phyloP scores from a whole-genome alignment of 2,329 filamentous ascomycete species.

The Paraconiothyrium brasiliense region DNA sequence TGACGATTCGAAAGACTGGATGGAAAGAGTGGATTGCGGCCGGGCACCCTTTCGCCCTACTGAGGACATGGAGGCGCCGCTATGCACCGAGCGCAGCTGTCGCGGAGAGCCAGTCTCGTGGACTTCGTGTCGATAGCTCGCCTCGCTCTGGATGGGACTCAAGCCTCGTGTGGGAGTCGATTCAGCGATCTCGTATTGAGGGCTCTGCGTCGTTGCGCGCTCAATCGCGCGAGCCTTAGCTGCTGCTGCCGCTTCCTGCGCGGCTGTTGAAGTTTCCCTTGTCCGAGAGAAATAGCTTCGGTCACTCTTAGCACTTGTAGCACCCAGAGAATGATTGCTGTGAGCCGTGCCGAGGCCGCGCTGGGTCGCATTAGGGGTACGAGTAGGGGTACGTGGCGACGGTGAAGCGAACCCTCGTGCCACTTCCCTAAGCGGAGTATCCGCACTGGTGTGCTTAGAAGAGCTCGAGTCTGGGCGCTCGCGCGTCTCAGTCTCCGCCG shows the following conservation, averaged over 20 bases:
- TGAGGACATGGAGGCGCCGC: conserved; percentile 65
- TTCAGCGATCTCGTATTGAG: conserved; percentile 49
- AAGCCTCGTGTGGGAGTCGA: conserved; percentile 66
- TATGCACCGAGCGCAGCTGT: conserved; percentile 57
- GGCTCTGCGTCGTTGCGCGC: conserved; percentile 42
- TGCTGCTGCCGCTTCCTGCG: conserved; percentile 46
- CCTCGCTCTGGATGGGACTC: conserved; percentile 92
- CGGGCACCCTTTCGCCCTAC: conserved; percentile 65
- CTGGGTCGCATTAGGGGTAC: conserved; percentile 66
- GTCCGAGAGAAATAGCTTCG: conserved; percentile 54
- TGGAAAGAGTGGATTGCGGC: conserved; percentile 65
- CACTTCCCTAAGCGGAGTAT: conserved; percentile 70
- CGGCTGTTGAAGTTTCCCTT: conserved; percentile 32
- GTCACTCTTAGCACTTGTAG: conserved; percentile 59
- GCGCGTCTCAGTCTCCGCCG: conserved; percentile 74
- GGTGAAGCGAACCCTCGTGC: conserved; percentile 68
- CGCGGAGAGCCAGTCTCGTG: conserved; percentile 51
- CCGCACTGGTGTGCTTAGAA: conserved; percentile 59
- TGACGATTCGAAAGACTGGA: conserved; percentile 66
- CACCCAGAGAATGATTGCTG: conserved; percentile 62
- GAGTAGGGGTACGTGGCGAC: conserved; percentile 69
- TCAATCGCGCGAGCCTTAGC: conserved; percentile 50
- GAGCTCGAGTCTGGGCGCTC: conserved; percentile 72
- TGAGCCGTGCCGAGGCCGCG: conserved; percentile 73
- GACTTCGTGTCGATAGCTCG: conserved; percentile 68